Evolutionary conservation across 495 filamentous ascomycete species (phyloP).

Genomic region (Lasiosphaeria ovina): DNA sequence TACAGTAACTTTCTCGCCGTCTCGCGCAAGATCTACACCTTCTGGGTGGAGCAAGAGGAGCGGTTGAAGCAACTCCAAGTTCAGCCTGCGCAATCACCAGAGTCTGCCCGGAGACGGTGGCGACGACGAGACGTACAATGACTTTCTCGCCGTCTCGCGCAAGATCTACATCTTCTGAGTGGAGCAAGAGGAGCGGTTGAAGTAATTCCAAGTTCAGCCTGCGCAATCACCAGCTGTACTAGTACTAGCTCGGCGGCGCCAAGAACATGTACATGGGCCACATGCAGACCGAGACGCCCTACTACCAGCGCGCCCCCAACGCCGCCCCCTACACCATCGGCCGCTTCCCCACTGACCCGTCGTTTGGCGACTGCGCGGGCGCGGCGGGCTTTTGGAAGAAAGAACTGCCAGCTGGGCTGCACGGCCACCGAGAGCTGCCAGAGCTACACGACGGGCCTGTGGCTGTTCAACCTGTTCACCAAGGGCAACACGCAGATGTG

Average conservation of each 20-base stretch:
- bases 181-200: constrained; percentile 76
- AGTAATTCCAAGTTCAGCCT: no score
- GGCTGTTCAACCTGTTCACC: constrained; percentile 71
- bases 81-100: no score
- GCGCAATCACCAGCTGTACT: constrained; percentile 78
- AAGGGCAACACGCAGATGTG: constrained; percentile 71
- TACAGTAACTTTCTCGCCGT: constrained; percentile 75
- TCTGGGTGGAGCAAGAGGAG: constrained; percentile 83
- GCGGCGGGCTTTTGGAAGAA: constrained; percentile 76
- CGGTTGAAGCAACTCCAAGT: no score
- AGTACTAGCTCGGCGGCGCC: constrained; percentile 71
- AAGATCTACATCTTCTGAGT: constrained; percentile 81
- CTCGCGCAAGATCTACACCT: constrained; percentile 71
- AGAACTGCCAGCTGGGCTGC: constrained; percentile 75
- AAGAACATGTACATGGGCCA: constrained; percentile 68
- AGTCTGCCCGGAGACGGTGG: no score
- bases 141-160: constrained; percentile 77
- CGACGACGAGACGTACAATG: constrained; percentile 51
- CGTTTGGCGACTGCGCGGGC: constrained; percentile 66
- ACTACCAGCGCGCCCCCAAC: constrained; percentile 79
- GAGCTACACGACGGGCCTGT: constrained; percentile 59
- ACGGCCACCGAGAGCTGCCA: constrained; percentile 71
- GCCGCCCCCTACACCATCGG: constrained; percentile 63
- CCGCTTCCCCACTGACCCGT: constrained; percentile 64
- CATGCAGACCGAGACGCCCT: constrained; percentile 88